Evolutionary conservation across 2,329 filamentous ascomycete genomes (phyloP).

Genomic region (Aspergillus quadrilineatus): DNA sequence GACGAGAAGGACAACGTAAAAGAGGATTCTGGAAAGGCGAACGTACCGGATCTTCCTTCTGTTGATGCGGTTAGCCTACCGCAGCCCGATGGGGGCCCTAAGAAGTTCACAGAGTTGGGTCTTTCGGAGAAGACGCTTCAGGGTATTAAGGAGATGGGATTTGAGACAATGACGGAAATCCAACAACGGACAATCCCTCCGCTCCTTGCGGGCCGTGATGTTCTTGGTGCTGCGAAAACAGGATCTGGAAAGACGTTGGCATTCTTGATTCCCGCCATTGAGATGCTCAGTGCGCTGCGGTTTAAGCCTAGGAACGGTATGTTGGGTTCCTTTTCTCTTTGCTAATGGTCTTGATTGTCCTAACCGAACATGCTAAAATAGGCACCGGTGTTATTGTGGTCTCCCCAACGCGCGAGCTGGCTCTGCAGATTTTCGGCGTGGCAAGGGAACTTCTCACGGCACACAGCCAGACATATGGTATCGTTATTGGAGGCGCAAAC

Average conservation of each 20-base stretch:
- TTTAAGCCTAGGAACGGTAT: conserved; percentile 89
- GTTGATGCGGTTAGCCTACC: conserved; percentile 55
- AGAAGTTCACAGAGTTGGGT: conserved; percentile 76
- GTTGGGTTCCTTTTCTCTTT: conserved; percentile 2
- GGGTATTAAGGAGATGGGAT: conserved; percentile 88
- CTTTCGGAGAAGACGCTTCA: conserved; percentile 85
- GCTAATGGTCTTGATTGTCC: neutral
- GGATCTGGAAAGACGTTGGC: conserved; percentile 93
- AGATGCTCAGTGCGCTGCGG: conserved; percentile 83
- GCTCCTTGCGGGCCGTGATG: conserved; percentile 82
- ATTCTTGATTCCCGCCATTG: conserved; percentile 89
- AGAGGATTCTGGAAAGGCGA: conserved; percentile 31
- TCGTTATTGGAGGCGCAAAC: conserved; percentile 95
- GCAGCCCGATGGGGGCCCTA: conserved; percentile 58
- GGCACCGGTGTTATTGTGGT: conserved; percentile 87
- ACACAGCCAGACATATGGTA: conserved; percentile 93
- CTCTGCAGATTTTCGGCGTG: conserved; percentile 93
- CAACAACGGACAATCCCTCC: conserved; percentile 85
- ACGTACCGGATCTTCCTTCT: conserved; percentile 53
- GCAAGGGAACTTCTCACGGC: conserved; percentile 88
- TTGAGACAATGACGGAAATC: conserved; percentile 93
- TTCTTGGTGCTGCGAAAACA: conserved; percentile 93
- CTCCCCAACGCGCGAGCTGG: conserved; percentile 88
- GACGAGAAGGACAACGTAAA: conserved; percentile 28
- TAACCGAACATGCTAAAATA: conserved; percentile 17